Evolutionary conservation across 257 asterid genomes (phyloP).

Genomic region (Euphrasia confusa): DNA sequence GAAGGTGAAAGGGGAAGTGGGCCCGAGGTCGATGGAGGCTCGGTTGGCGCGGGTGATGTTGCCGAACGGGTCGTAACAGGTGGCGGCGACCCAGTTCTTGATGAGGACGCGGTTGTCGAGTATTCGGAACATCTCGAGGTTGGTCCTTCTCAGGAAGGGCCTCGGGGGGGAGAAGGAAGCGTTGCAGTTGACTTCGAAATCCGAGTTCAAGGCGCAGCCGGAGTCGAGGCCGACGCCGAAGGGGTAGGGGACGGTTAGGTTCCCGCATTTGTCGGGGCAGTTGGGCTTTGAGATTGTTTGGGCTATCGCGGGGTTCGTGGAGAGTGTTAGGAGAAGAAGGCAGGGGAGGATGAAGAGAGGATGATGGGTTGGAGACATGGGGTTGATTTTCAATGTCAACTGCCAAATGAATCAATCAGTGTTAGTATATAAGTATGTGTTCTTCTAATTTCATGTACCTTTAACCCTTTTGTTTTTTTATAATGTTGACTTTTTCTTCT

Average conservation of each 20-base stretch:
- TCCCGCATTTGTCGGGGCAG: constrained; percentile 44
- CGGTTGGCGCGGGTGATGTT: background rate
- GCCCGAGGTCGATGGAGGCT: constrained; percentile 1
- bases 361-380: constrained; percentile 7
- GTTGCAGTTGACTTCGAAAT: constrained; percentile 41
- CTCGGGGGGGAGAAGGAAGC: constrained; percentile 28
- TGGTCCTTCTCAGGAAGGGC: constrained; percentile 7
- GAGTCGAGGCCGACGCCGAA: constrained; percentile 40
- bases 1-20: constrained; percentile 25
- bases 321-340: constrained; percentile 18
- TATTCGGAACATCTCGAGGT: constrained; percentile 25
- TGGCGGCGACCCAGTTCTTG: constrained; percentile 20
- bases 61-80: constrained; percentile 26
- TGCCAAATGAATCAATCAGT: no score
- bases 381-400: background rate
- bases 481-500: no score
- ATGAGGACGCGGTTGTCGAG: constrained; percentile 15
- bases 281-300: constrained; percentile 27
- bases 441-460: no score
- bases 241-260: constrained; percentile 44
- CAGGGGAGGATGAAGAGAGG: constrained; percentile 15
- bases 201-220: constrained; percentile 28
- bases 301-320: constrained; percentile 1
- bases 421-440: no score
- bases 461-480: no score